Percentiles rank a stretch among this genome's conserved stretches.
phyloP scores from a whole-genome alignment of 2,329 filamentous ascomycete species.

The Daldinia sp. region DNA sequence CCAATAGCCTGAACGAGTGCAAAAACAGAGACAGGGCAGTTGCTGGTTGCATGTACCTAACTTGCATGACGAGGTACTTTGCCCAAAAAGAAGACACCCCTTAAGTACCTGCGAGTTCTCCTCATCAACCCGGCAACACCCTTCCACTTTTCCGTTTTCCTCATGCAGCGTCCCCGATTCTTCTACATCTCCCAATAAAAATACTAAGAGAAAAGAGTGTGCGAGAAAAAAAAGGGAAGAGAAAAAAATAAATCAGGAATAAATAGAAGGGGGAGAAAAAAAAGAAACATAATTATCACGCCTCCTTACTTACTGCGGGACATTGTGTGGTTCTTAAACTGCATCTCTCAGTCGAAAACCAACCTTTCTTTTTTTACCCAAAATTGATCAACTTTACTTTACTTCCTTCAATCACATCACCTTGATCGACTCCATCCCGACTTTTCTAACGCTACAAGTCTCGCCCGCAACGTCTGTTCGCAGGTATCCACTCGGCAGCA shows the following conservation, averaged over 20 bases:
- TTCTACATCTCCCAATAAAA: slow-evolving; percentile 27
- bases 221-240: slow-evolving; percentile 6
- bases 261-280: slow-evolving; percentile 3
- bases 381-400: background rate
- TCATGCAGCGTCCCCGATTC: slow-evolving; percentile 28
- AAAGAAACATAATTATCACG: slow-evolving; percentile 1
- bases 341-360: slow-evolving; percentile 31
- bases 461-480: slow-evolving; percentile 37
- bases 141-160: slow-evolving; percentile 27
- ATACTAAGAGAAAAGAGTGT: slow-evolving; percentile 11
- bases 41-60: slow-evolving; percentile 8
- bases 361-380: slow-evolving; percentile 13
- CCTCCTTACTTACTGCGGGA: slow-evolving; percentile 15
- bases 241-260: slow-evolving; percentile 5
- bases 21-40: slow-evolving; percentile 19
- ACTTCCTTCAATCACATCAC: slow-evolving; percentile 20
- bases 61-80: slow-evolving; percentile 15
- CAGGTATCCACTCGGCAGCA: slow-evolving; percentile 33
- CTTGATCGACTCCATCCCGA: slow-evolving; percentile 27
- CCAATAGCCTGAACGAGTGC: slow-evolving; percentile 7
- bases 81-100: slow-evolving; percentile 17
- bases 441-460: slow-evolving; percentile 37
- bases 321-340: slow-evolving; percentile 21
- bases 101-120: slow-evolving; percentile 34
- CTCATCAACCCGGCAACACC: slow-evolving; percentile 39